Base-by-base conservation (phyloP, 352 stramenopile genomes). In the Pythium dissotocum region DNA sequence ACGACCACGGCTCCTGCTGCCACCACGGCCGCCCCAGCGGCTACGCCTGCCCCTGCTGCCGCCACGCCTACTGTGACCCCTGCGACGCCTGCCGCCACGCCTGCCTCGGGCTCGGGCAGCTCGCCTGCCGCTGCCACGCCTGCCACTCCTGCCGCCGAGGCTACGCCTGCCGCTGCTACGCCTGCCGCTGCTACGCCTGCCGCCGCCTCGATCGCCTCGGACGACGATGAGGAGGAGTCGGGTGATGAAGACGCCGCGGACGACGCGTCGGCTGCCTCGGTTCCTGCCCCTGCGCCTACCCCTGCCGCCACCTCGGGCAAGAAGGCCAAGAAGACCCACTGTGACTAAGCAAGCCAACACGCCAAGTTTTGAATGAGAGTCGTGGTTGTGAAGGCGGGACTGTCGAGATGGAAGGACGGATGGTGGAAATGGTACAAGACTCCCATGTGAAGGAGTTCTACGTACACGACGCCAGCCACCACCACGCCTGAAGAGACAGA, bases 361-460 rank as follows among this genome's bases (percentile, higher is more conserved):
- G 16, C 10, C 13, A 14, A 57, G 51, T 57, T 57, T 57, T 57
- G 51, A 57, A 57, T 40, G 24, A 21, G 28, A 30, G 28, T 30
- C 28, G 28, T 30, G 28, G 28, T 30, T 30, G 28, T 30, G 28
- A 30, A 30, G 28, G 28, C 28, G 28, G 28, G 21, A 8, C 14
- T 30, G 14, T 46, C 21, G 8, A 30, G 28, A 30, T 30, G 28
- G 28, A 30, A 30, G 28, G 28, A 30, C 28, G 28, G 28, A 30
- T 1, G 28, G 28, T 30, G 28, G 28, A 30, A 30, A 30, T 30
- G 28, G 28, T 1, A 5, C 28, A 30, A 30, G 28, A 28, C 53
- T 59, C 53, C 53, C 53, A 42, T 59, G 53, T 59, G 53, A 59
- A 59, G 53, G 53, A 59, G 53, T 44, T 4, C 38, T 12, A n/a